Base-by-base conservation (phyloP, 306 rosid genomes). In the Trichosanthes cucumerina region DNA sequence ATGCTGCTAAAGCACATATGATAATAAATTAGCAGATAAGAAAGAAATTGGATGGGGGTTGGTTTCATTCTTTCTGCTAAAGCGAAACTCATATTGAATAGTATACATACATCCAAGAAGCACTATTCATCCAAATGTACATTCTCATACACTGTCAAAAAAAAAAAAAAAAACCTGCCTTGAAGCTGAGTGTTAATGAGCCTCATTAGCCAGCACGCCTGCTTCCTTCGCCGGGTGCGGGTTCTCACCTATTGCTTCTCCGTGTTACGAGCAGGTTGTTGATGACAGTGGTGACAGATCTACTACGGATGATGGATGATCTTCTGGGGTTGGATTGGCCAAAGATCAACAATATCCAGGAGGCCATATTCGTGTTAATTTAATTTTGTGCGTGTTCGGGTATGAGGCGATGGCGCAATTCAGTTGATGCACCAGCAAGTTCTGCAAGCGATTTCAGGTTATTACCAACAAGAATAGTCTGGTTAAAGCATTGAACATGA, bases 381-480 rank as follows among this genome's bases (percentile, higher is more conserved):
- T 78, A 86, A 81, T 64, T 81, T 82, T 85, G 86, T 26, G 84
- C 90, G 75, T 96, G 98, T 84, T 90, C 96, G 0, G 98, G 98
- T 82, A 96, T 92, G 80, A 96, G 93, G 21, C 97, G 97, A 7
- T 85, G 87, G 31, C 91, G 94, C 85, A 96, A 88, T 79, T 96
- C 98, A 7, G 89, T 86, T 1, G 98, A 76, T 63, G 88, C 90
- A 9, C 86, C 97, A 12, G 96, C 87, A 81, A 96, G 85, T 83
- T 96, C 99, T 96, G 91, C 89, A 79, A 13, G 64, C 33, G 26
- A 11, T 36, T 75, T 34, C 19, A 36, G n/a, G 75, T 91, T 47
- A 86, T 86, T 44, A 75, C 58, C 36, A 7, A 53, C 13, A 64
- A 46, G 46, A 52, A 19, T 10, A 38, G 79, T 19, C n/a, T 19